Percentiles rank a stretch among this genome's conserved stretches.
phyloP scores from a whole-genome alignment of 805 yeast species.

The Metschnikowia peoriensis region DNA sequence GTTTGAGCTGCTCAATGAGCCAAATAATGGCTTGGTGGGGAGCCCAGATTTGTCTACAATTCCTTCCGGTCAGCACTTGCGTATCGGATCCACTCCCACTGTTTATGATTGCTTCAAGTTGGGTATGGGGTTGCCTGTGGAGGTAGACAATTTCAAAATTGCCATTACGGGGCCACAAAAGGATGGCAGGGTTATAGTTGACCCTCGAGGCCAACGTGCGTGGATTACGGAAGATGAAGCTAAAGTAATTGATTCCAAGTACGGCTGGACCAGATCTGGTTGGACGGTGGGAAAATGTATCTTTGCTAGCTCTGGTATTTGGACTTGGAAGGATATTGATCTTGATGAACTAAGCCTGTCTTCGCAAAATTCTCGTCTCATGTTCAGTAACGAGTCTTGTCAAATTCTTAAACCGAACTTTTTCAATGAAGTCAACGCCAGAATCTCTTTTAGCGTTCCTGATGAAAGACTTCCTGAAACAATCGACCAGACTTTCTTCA shows the following conservation, averaged over 20 bases:
- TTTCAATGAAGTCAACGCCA: slow-evolving; percentile 28
- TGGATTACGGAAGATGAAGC: slow-evolving; percentile 61
- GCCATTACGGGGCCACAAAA: slow-evolving; percentile 76
- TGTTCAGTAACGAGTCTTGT: slow-evolving; percentile 20
- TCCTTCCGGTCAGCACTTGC: slow-evolving; percentile 63
- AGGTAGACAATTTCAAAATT: slow-evolving; percentile 68
- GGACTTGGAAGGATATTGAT: slow-evolving; percentile 48
- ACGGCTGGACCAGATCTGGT: slow-evolving; percentile 64
- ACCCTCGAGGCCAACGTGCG: slow-evolving; percentile 64
- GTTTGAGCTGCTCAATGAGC: slow-evolving; percentile 83
- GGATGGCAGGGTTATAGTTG: slow-evolving; percentile 52
- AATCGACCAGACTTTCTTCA: slow-evolving; percentile 54
- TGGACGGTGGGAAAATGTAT: slow-evolving; percentile 80
- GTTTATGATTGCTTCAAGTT: slow-evolving; percentile 68
- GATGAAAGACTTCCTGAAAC: slow-evolving; percentile 32
- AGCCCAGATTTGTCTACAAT: slow-evolving; percentile 49
- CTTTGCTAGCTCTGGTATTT: slow-evolving; percentile 78
- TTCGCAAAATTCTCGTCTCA: slow-evolving; percentile 31
- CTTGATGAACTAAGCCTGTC: slow-evolving; percentile 18
- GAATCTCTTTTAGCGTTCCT: slow-evolving; percentile 8
- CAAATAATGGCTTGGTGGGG: slow-evolving; percentile 74
- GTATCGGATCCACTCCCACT: slow-evolving; percentile 82
- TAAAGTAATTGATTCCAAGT: slow-evolving; percentile 49
- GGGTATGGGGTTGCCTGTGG: slow-evolving; percentile 74
- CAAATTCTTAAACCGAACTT: slow-evolving; percentile 28